Evolutionary conservation across 176 grass and related monocot genomes (phyloP).

Genomic region (Sorghum bicolor): DNA sequence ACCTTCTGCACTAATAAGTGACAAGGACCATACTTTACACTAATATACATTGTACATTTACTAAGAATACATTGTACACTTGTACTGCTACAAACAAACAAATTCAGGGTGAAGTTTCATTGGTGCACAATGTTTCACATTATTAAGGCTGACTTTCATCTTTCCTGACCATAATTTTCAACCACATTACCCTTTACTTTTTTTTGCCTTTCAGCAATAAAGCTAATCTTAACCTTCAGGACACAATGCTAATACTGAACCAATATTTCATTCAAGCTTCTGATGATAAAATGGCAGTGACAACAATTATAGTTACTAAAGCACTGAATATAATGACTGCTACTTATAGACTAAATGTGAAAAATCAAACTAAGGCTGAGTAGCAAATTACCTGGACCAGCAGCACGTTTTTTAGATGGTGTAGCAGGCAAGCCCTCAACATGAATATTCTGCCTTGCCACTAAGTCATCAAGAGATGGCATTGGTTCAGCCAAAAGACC

Average conservation of each 20-base stretch:
- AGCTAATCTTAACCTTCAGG: background rate
- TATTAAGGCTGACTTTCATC: background rate
- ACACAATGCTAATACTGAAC: background rate
- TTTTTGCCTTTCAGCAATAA: background rate
- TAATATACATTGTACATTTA: background rate
- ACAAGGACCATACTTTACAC: background rate
- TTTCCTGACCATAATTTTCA: conserved; percentile 5
- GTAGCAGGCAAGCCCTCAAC: conserved; percentile 42
- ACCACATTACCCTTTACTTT: background rate
- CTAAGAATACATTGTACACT: background rate
- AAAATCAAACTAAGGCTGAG: conserved; percentile 17
- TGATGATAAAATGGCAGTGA: background rate
- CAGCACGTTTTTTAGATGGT: conserved; percentile 47
- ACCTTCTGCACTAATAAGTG: background rate
- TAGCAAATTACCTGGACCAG: conserved; percentile 56
- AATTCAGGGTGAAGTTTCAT: background rate
- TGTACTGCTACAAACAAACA: background rate
- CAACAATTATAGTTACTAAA: background rate
- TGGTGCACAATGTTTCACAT: conserved; percentile 11
- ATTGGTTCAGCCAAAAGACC: conserved; percentile 89
- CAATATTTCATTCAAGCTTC: background rate
- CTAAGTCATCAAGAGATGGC: conserved; percentile 85
- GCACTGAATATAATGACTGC: background rate
- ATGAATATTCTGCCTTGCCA: conserved; percentile 52
- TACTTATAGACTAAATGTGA: background rate